These are phyloP conservation scores for Hevea brasiliensis DNA, from an alignment of 345 rosid species.

Conservation along the genomic window DNA sequence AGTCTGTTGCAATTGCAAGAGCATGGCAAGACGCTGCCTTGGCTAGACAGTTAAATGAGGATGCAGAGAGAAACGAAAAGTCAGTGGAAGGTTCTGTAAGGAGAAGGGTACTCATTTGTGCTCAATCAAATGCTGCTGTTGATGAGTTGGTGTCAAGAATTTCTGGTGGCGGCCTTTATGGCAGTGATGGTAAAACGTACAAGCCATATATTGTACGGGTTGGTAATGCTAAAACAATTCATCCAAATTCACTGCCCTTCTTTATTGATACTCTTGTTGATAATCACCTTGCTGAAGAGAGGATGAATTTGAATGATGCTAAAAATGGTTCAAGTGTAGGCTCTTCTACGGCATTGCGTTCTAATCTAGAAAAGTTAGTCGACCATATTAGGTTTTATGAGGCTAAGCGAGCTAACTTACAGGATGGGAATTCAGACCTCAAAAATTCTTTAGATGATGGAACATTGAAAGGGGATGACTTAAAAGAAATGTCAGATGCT, in stretches of 20 bases:
- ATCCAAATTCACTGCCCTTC: slow-evolving; percentile 77
- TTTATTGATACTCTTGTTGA: slow-evolving; percentile 92
- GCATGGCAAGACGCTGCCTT: slow-evolving; percentile 98
- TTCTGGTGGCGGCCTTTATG: slow-evolving; percentile 71
- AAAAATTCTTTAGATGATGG: slow-evolving; percentile 48
- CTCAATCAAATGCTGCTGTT: slow-evolving; percentile 99
- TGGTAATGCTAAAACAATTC: slow-evolving; percentile 89
- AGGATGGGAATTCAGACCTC: slow-evolving; percentile 51
- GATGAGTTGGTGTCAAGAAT: slow-evolving; percentile 94
- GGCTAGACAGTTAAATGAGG: slow-evolving; percentile 73
- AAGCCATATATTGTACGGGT: slow-evolving; percentile 95
- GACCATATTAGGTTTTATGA: slow-evolving; percentile 73
- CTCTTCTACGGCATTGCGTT: slow-evolving; percentile 61
- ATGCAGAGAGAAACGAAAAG: slow-evolving; percentile 44
- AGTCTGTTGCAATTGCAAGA: slow-evolving; percentile 72
- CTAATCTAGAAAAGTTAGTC: slow-evolving; percentile 75
- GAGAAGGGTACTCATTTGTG: slow-evolving; percentile 88
- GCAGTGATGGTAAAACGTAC: slow-evolving; percentile 83
- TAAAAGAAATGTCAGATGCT: slow-evolving; percentile 59
- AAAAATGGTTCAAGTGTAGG: slow-evolving; percentile 40
- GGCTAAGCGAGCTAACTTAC: slow-evolving; percentile 83
- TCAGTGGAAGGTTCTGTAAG: slow-evolving; percentile 45
- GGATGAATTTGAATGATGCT: slow-evolving; percentile 43
- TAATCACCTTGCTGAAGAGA: slow-evolving; percentile 75
- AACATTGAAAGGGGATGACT: slow-evolving; percentile 41